A percentile compares a stretch with the other conserved stretches of the same genome.
phyloP scores from a whole-genome alignment of 495 filamentous ascomycete genomes.

The Bacidia rubella region DNA sequence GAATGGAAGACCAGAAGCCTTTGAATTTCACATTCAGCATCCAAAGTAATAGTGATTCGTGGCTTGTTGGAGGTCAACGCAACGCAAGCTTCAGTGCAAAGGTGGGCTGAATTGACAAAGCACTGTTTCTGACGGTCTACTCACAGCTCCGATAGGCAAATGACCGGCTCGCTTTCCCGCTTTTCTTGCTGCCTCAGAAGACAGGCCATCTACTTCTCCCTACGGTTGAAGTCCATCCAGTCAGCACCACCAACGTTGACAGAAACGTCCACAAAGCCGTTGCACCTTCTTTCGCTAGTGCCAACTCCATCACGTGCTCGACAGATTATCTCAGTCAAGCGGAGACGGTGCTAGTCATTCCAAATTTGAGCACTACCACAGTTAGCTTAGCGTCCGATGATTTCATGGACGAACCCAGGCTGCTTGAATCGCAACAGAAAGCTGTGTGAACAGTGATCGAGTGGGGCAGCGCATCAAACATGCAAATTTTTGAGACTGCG shows the following conservation, averaged over 20 bases:
- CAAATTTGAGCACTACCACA: constrained; percentile 59
- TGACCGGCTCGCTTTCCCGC: constrained; percentile 35
- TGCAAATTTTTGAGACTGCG: too few relatives aligned
- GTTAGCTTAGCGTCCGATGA: constrained; percentile 57
- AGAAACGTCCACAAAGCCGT: not conserved
- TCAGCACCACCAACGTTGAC: constrained; percentile 4
- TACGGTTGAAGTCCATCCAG: constrained; percentile 27
- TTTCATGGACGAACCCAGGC: constrained; percentile 28
- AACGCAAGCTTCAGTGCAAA: constrained; percentile 59
- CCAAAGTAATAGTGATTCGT: constrained; percentile 57
- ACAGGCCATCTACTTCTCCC: constrained; percentile 67
- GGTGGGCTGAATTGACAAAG: constrained; percentile 16
- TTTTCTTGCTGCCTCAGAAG: constrained; percentile 67
- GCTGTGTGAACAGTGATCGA: not conserved
- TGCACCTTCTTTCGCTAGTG: too few relatives aligned
- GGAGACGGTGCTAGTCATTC: constrained; percentile 63
- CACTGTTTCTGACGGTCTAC: constrained; percentile 18
- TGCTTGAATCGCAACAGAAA: not conserved
- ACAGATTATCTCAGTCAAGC: constrained; percentile 66
- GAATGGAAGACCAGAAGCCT: constrained; percentile 28
- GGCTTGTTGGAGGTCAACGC: constrained; percentile 72
- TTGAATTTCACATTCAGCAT: constrained; percentile 79
- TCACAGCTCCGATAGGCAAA: constrained; percentile 24
- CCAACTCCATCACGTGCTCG: constrained; percentile 45
- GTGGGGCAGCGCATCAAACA: too few relatives aligned